These are phyloP conservation scores for Colletotrichum orchidophilum DNA, from an alignment of 2,329 filamentous ascomycete genomes.

Conservation along the genomic window DNA sequence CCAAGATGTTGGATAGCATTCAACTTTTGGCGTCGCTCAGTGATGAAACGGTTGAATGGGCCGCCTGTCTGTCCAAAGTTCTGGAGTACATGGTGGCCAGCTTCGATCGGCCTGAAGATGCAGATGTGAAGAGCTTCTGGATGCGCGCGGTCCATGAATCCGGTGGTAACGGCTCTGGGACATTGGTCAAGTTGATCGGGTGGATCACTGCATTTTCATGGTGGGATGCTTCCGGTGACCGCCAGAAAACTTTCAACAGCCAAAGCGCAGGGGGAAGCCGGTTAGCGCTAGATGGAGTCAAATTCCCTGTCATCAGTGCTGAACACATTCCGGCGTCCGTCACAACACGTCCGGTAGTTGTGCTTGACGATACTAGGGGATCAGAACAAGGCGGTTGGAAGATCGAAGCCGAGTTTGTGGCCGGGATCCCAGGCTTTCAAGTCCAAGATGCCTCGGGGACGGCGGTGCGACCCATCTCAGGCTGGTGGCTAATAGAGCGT, in stretches of 20 bases:
- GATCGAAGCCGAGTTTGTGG: background rate
- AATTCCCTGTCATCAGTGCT: constrained; percentile 3
- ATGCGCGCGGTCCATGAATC: constrained; percentile 34
- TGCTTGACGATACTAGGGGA: background rate
- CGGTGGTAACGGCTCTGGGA: constrained; percentile 12
- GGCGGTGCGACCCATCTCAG: background rate
- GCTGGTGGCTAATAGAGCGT: background rate
- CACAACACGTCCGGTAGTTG: background rate
- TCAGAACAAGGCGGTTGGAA: no score
- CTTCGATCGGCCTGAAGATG: constrained; percentile 28
- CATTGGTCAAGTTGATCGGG: no score
- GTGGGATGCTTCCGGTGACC: constrained; percentile 15
- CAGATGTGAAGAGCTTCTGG: constrained; percentile 32
- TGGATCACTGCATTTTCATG: constrained; percentile 35
- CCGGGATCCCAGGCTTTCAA: constrained; percentile 5
- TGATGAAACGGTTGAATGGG: no score
- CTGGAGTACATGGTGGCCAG: constrained; percentile 30
- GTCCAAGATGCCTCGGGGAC: constrained; percentile 2
- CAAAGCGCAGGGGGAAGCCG: no score
- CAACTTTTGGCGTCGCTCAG: no score
- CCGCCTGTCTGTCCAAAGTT: constrained; percentile 15
- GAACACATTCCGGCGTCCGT: background rate
- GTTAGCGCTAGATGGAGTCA: background rate
- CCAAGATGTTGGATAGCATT: no score
- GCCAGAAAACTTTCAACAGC: background rate